Base-by-base conservation (phyloP, 1,284 basidiomycete species). In the Schizophyllum amplum region DNA sequence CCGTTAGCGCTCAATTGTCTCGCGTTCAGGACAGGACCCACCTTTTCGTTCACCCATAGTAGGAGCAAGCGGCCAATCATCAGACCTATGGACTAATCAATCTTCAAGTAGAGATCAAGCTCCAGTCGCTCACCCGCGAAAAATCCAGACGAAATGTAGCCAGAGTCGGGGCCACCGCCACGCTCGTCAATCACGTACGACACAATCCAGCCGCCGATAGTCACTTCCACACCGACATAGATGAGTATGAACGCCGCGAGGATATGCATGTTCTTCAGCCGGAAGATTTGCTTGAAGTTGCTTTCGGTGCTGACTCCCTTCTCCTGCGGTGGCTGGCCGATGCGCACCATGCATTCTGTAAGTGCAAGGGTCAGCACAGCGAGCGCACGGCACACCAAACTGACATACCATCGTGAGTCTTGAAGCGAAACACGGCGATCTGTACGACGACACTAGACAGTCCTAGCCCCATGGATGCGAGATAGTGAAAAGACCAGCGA, bases 401-500 rank as follows among this genome's bases (percentile, higher is more conserved):
- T 13, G 4, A 55, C 67, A 24, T 52, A 81, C 82, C 77, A 61
- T 82, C 77, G 61, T 81, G 78, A 0, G 64, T 57, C 26, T 78
- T 52, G 23, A 27, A 71, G 20, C 76, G 73, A 69, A 88, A 89
- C 1, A 83, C 76, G 13, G 33, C 33, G 33, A 17, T 17, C 33
- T 9, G 17, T 9, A 42, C 17, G 7, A 17, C 33, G 13, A 42
- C 17, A 42, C 17, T 42, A 17, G 33, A 9, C 13, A 42, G 33
- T 15, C 27, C 22, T 21, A 58, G 11, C 4, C 75, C 82, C 0
- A 87, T 70, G 0, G 84, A 86, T 3, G 78, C 73, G 5, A 87
- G 68, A 65, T 81, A 90, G 66, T 88, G 83, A 64, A 82, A 82
- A 13, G 84, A 87, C 78, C 83, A 83, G 54, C 68, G 71, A 0